Evolutionary conservation across 495 filamentous ascomycete species (phyloP).

Genomic region (Penicillium dipodomyicola): DNA sequence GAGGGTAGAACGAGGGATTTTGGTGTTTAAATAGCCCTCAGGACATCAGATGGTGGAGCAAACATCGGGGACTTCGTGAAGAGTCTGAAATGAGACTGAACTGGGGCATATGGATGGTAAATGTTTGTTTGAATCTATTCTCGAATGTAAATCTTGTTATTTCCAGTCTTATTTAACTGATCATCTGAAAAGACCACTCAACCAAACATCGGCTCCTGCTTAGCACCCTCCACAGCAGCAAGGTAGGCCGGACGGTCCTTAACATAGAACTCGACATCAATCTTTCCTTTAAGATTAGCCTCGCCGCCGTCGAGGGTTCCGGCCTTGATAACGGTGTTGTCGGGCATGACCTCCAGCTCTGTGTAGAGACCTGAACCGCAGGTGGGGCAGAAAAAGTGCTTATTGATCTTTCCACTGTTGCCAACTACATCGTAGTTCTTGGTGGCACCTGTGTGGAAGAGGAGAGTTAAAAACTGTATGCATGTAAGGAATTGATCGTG

Average conservation of each 20-base stretch:
- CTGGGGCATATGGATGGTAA: not conserved
- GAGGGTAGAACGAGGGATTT: not conserved
- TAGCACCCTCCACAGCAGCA: conserved; percentile 37
- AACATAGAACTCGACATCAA: conserved; percentile 48
- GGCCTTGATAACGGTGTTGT: conserved; percentile 43
- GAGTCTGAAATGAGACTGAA: not conserved
- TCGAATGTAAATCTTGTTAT: not conserved
- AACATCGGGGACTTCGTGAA: not conserved
- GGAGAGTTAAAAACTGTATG: not conserved
- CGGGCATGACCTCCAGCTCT: conserved; percentile 47
- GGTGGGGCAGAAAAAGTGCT: conserved; percentile 48
- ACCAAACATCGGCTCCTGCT: conserved; percentile 39
- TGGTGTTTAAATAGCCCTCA: not conserved
- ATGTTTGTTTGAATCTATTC: not conserved
- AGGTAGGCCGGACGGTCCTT: conserved; percentile 43
- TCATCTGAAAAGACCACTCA: not conserved
- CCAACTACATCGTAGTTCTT: conserved; percentile 39
- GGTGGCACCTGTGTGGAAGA: conserved; percentile 28
- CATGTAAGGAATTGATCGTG: not conserved
- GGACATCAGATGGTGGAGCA: not conserved
- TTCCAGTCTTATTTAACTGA: not conserved
- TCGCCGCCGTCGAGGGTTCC: conserved; percentile 42
- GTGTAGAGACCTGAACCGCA: conserved; percentile 48
- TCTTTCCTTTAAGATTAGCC: conserved; percentile 31
- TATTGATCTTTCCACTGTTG: conserved; percentile 46